Evolutionary conservation across 345 rosid genomes (phyloP).

Genomic region (Heritiera littoralis): DNA sequence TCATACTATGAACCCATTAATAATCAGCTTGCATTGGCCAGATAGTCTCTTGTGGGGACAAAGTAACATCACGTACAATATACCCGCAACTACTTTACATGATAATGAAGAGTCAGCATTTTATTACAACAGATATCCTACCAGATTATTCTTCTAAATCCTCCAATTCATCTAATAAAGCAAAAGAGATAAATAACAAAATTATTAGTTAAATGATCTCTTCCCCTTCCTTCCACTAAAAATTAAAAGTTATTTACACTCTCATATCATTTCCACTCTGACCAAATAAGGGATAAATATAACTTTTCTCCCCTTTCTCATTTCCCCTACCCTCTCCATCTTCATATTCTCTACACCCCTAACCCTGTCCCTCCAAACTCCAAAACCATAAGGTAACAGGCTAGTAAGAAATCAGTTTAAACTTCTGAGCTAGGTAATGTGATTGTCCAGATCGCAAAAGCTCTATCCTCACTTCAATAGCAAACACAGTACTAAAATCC

Average conservation of each 20-base stretch:
- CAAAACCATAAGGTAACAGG: not conserved
- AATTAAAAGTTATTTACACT: not conserved
- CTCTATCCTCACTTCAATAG: not conserved
- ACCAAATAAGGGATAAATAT: slow-evolving; percentile 4
- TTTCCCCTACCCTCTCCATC: not conserved
- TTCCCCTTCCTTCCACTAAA: not conserved
- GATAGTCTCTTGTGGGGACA: not conserved
- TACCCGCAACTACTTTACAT: not conserved
- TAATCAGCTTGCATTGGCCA: not conserved
- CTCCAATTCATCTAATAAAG: not conserved
- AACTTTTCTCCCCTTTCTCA: too few species aligned
- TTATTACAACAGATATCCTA: not conserved
- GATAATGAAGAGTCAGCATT: not conserved
- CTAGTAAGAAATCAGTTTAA: not conserved
- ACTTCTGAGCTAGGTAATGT: not conserved
- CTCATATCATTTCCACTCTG: not conserved
- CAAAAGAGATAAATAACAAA: not conserved
- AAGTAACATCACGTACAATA: not conserved
- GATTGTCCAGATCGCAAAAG: not conserved
- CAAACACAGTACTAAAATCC: not conserved
- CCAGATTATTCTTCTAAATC: slow-evolving; percentile 1
- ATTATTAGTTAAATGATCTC: not conserved
- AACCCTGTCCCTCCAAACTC: not conserved
- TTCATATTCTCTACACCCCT: not conserved
- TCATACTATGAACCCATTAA: too few species aligned